phyloP scores from a whole-genome alignment of 331 rosid species.

The Acacia pycnantha region DNA sequence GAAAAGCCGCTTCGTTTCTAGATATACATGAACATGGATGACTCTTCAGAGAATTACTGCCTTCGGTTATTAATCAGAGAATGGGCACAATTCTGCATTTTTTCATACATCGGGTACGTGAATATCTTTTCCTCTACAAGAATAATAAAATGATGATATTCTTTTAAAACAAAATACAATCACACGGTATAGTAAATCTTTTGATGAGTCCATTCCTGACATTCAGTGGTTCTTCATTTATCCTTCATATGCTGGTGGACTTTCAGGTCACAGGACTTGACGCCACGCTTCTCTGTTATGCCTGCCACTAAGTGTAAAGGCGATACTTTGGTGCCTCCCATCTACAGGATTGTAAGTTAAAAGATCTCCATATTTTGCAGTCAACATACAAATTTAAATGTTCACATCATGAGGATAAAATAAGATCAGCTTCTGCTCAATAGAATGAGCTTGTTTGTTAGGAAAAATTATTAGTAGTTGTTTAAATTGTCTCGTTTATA shows the following conservation, averaged over 20 bases:
- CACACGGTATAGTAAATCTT: not conserved
- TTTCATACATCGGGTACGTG: constrained; percentile 86
- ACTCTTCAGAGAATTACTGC: constrained; percentile 79
- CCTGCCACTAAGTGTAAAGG: constrained; percentile 66
- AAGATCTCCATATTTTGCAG: not conserved
- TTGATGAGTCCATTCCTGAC: not conserved
- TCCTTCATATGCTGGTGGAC: constrained; percentile 69
- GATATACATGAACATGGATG: constrained; percentile 77
- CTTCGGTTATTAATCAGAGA: constrained; percentile 84
- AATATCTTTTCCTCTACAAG: not conserved
- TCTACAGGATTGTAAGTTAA: constrained; percentile 77
- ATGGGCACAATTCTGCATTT: constrained; percentile 89
- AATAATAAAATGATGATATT: constrained; percentile 17
- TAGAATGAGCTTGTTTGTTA: not conserved
- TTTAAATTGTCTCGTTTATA: too few relatives aligned
- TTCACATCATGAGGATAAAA: not conserved
- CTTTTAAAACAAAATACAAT: not conserved
- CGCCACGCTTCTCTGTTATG: constrained; percentile 84
- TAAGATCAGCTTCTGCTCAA: not conserved
- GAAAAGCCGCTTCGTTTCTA: constrained; percentile 37
- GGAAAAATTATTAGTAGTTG: not conserved
- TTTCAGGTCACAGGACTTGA: constrained; percentile 84
- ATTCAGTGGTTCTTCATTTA: constrained; percentile 8
- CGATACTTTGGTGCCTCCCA: constrained; percentile 64
- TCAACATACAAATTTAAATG: not conserved